Evolutionary conservation across 805 yeast species (phyloP).

Genomic region (Schwanniomyces polymorphus): DNA sequence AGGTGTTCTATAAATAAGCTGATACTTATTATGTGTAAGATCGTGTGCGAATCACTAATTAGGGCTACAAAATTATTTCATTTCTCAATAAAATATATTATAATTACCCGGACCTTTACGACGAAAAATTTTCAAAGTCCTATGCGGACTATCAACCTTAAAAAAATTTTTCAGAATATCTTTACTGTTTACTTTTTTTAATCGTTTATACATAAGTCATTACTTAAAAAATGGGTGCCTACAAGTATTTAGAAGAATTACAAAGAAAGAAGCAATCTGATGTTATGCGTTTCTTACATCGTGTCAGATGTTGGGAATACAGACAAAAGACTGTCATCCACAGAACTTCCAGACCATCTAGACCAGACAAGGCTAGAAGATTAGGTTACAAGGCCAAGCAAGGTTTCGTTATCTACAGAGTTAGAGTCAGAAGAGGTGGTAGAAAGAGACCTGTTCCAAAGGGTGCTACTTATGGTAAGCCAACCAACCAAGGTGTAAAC

Average conservation of each 20-base stretch:
- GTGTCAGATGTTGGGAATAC: slow-evolving; percentile 99
- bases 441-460: slow-evolving; percentile 99
- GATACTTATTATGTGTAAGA: too few relatives aligned
- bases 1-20: too few relatives aligned
- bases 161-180: neutral
- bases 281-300: slow-evolving; percentile 96
- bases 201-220: slow-evolving; percentile 1
- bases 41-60: neutral
- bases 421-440: slow-evolving; percentile 99
- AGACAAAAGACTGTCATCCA: slow-evolving; percentile 98
- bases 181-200: neutral
- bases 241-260: slow-evolving; percentile 98
- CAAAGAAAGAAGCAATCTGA: slow-evolving; percentile 99
- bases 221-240: slow-evolving; percentile 88
- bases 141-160: neutral
- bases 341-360: slow-evolving; percentile 98
- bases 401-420: slow-evolving; percentile 97
- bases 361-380: slow-evolving; percentile 99
- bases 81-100: neutral
- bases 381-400: slow-evolving; percentile 99
- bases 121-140: neutral
- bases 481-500: slow-evolving; percentile 99
- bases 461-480: slow-evolving; percentile 99
- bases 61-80: neutral
- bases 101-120: neutral